Conservation (phyloP, 441 rosid species). For the Sinapis alba region DNA sequence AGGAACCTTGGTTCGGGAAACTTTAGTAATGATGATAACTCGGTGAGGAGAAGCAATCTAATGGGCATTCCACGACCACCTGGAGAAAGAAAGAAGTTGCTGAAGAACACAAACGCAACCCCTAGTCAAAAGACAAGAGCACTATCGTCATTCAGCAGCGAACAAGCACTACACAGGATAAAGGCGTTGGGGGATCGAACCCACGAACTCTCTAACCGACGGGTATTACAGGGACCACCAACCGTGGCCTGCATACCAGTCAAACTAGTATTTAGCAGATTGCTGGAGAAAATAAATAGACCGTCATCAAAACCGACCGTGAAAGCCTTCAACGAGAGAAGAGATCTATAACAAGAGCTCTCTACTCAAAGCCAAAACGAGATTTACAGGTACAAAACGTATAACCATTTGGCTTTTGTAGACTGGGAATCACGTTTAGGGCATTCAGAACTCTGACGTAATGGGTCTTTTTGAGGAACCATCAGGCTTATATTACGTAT, state of each 20-base stretch:
- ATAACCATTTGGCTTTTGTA: slow-evolving; percentile 8
- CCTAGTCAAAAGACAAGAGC: slow-evolving; percentile 84
- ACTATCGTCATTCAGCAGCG: slow-evolving; percentile 73
- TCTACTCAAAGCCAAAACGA: slow-evolving; percentile 3
- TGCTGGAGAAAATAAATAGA: slow-evolving; percentile 98
- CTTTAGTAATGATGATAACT: slow-evolving; percentile 46
- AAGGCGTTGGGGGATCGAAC: slow-evolving; percentile 44
- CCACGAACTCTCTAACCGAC: slow-evolving; percentile 66
- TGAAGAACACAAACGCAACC: slow-evolving; percentile 56
- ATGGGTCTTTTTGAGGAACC: slow-evolving; percentile 39
- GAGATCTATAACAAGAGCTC: slow-evolving; percentile 40
- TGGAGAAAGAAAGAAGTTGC: slow-evolving; percentile 46
- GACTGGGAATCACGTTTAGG: slow-evolving; percentile 25
- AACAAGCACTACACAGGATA: slow-evolving; percentile 45
- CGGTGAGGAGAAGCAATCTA: slow-evolving; percentile 47
- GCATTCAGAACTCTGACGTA: slow-evolving; percentile 12
- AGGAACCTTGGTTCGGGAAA: slow-evolving; percentile 47
- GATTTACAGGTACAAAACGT: slow-evolving; percentile 25
- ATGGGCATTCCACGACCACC: slow-evolving; percentile 49
- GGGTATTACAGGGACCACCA: slow-evolving; percentile 67
- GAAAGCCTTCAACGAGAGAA: slow-evolving; percentile 52
- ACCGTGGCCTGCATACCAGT: slow-evolving; percentile 98
- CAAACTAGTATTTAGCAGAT: slow-evolving; percentile 92
- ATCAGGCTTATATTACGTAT: slow-evolving; percentile 34
- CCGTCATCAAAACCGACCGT: slow-evolving; percentile 69